Percentiles rank a stretch among this genome's conserved stretches.
Conservation (phyloP, 768 basidiomycete genomes). For the Rhodotorula sphaerocarpa region DNA sequence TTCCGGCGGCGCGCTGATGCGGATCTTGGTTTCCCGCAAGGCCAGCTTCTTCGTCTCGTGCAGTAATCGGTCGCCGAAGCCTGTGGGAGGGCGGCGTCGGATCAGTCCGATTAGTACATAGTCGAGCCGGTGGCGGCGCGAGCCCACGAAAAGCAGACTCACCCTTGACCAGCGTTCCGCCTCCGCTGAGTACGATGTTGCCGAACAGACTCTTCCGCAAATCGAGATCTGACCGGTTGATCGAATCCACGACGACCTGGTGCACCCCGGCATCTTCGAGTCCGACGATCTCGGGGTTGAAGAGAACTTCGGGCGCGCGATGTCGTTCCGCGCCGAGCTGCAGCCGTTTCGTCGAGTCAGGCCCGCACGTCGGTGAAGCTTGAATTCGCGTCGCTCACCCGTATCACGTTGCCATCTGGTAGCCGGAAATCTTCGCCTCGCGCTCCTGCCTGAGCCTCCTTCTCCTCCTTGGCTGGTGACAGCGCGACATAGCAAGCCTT, state of each 20-base stretch:
- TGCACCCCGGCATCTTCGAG: conserved; percentile 84
- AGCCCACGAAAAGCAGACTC: conserved; percentile 28
- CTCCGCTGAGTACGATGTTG: conserved; percentile 80
- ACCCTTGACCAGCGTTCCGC: conserved; percentile 93
- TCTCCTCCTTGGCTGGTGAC: conserved; percentile 88
- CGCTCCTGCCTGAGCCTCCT: conserved; percentile 77
- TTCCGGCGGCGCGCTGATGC: conserved; percentile 88
- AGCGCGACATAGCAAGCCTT: conserved; percentile 91
- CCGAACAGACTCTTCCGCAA: conserved; percentile 66
- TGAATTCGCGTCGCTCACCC: conserved; percentile 87
- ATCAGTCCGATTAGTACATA: conserved; percentile 54
- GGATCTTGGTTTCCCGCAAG: conserved; percentile 84
- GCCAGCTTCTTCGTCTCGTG: conserved; percentile 78
- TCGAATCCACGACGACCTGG: conserved; percentile 79
- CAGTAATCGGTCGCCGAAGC: conserved; percentile 91
- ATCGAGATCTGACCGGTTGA: conserved; percentile 76
- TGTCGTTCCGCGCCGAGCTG: conserved; percentile 91
- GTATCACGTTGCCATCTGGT: conserved; percentile 88
- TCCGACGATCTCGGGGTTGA: conserved; percentile 67
- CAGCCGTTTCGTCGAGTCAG: conserved; percentile 92
- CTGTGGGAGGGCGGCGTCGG: conserved; percentile 47
- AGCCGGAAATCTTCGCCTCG: conserved; percentile 90
- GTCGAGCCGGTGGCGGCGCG: conserved; percentile 55
- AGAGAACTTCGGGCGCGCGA: conserved; percentile 56
- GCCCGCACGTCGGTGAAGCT: too few relatives aligned